Evolutionary conservation across 2,329 filamentous ascomycete genomes (phyloP), one percentile per base, ranked within the genome.

Genomic region (Hymenoscyphus linearis): DNA sequence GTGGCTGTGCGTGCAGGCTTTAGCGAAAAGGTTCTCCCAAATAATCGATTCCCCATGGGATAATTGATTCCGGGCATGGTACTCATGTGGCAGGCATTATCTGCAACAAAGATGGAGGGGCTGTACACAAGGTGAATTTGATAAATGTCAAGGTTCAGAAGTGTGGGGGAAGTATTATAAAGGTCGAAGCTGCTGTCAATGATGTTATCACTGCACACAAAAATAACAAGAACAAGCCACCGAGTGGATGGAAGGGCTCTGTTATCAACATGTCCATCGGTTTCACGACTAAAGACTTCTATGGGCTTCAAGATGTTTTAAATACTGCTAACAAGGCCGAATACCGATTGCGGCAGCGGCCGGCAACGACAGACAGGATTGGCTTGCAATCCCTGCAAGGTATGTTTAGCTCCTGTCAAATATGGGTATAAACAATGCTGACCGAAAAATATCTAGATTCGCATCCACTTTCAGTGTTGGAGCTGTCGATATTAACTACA

Each of bases 191-290:
- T 47, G 55, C 55, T 26, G 55, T 57, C 7, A 57, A 57, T 25
- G 55, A 57, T 16, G 36, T 57, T 44, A 14, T 57, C 16, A 47
- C 36, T 13, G 55, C 22, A 47, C 55, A 57, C 16, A 57, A 57
- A 1, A 47, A 44, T 4, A 50, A 57, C 35, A 47, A 31, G 16
- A 27, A 5, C 13, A 44, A 31, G 13, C 55, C 55, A 44, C 55
- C 55, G 10, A 44, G 13, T 12, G 37, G 18, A n/a, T 57, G 55
- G 55, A 50, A 13, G 14, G 55, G 55, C 12, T 57, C 37, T 18
- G 55, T 57, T 6, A 57, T 57, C 37, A 57, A 57, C 37, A 57
- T 57, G 37, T 57, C 55, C 6, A 22, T 57, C 22, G 55, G 55
- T n/a, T 50, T 16, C 2, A n/a, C 16, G 14, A 50, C 37, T 14